These are phyloP conservation scores for Carallia pectinifolia DNA, from an alignment of 345 rosid genomes.

Conservation along the genomic window DNA sequence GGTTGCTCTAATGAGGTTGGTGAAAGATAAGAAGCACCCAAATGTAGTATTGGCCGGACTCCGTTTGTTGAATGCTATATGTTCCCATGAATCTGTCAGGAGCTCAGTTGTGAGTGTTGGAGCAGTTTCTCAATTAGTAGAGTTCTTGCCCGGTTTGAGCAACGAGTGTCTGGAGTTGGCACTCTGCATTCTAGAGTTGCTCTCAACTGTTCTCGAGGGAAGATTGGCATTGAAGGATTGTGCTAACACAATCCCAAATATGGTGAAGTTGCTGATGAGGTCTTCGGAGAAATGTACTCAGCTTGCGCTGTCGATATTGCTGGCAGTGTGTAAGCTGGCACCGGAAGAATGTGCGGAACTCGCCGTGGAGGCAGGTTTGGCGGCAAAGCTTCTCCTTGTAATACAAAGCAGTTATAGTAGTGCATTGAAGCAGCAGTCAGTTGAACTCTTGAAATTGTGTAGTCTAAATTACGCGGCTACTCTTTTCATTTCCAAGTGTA, in stretches of 20 bases:
- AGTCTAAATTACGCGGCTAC: slow-evolving; percentile 30
- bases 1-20: slow-evolving; percentile 32
- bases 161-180: slow-evolving; percentile 31
- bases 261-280: slow-evolving; percentile 33
- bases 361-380: slow-evolving; percentile 36
- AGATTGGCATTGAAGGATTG: slow-evolving; percentile 29
- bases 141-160: slow-evolving; percentile 25
- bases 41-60: slow-evolving; percentile 28
- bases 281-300: slow-evolving; percentile 31
- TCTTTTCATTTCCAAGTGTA: slow-evolving; percentile 31
- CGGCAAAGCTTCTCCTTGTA: slow-evolving; percentile 32
- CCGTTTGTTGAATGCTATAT: slow-evolving; percentile 22
- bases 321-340: slow-evolving; percentile 30
- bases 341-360: slow-evolving; percentile 32
- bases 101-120: slow-evolving; percentile 28
- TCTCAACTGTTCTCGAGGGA: slow-evolving; percentile 26
- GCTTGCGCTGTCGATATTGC: slow-evolving; percentile 25
- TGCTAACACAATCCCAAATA: slow-evolving; percentile 27
- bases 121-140: slow-evolving; percentile 28
- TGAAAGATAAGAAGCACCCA: slow-evolving; percentile 29
- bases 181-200: slow-evolving; percentile 21
- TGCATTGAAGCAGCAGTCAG: slow-evolving; percentile 27
- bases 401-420: slow-evolving; percentile 32
- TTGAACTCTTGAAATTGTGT: slow-evolving; percentile 34
- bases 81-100: slow-evolving; percentile 24